phyloP scores from a whole-genome alignment of 202 grass and related monocot species.

The Zoysia matrella region DNA sequence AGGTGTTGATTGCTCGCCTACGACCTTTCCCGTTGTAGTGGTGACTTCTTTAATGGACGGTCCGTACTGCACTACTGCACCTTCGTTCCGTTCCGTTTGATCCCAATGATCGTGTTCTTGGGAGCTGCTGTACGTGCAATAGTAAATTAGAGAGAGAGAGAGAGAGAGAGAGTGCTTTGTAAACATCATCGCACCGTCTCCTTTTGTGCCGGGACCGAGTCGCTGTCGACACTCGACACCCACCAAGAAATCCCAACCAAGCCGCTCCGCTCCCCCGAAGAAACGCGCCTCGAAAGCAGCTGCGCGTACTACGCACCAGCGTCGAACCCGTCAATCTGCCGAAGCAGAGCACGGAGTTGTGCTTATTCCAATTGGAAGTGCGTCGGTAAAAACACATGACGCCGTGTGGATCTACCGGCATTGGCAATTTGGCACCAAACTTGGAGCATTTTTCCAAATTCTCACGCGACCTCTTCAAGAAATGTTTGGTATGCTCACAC shows the following conservation, averaged over 20 bases:
- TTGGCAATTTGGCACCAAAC: neutral
- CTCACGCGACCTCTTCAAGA: conserved; percentile 26
- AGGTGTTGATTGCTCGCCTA: neutral
- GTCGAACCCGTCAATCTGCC: no score
- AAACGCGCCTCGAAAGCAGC: no score
- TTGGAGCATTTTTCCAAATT: neutral
- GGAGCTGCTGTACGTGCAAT: neutral
- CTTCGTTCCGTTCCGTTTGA: neutral
- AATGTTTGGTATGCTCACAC: conserved; percentile 17
- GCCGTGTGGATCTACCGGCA: conserved; percentile 1
- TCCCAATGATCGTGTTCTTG: neutral
- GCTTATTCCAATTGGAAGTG: no score
- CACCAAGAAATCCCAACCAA: no score
- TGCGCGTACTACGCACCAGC: no score
- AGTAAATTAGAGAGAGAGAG: no score
- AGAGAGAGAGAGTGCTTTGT: no score
- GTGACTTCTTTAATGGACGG: neutral
- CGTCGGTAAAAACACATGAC: neutral
- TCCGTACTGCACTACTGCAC: neutral
- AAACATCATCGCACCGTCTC: no score
- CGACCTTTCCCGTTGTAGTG: neutral
- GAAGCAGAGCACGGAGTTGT: neutral
- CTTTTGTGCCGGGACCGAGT: no score
- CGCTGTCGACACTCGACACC: no score
- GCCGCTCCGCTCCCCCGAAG: no score